These are phyloP conservation scores for Orbilia brochopaga DNA, from an alignment of 2,329 filamentous ascomycete genomes.

Conservation along the genomic window DNA sequence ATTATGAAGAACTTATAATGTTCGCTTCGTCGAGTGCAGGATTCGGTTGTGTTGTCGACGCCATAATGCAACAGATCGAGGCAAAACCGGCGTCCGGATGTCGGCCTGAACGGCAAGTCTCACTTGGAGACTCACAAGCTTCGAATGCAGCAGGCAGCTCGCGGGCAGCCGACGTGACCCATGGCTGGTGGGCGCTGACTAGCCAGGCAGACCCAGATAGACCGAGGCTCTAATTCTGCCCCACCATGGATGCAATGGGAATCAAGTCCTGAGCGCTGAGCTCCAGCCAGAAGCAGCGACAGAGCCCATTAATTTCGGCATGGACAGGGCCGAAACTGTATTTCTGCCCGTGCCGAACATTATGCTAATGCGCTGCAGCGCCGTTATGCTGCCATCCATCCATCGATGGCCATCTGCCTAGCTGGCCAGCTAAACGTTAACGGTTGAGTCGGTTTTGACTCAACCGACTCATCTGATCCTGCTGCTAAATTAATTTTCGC, in stretches of 20 bases:
- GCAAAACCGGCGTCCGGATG: constrained; percentile 18
- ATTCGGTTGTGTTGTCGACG: constrained; percentile 36
- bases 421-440: no score
- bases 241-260: constrained; percentile 24
- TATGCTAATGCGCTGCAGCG: no score
- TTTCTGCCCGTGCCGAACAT: no score
- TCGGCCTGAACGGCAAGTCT: constrained; percentile 24
- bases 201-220: constrained; percentile 12
- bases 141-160: not conserved
- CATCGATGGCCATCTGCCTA: no score
- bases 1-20: no score
- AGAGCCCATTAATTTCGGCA: not conserved
- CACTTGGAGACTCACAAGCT: constrained; percentile 24
- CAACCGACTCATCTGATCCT: no score
- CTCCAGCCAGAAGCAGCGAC: not conserved
- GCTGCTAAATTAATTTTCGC: not conserved
- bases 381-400: no score
- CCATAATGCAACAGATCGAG: constrained; percentile 39
- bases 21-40: not conserved
- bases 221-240: constrained; percentile 33
- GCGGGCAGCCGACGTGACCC: no score
- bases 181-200: constrained; percentile 18
- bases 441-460: no score
- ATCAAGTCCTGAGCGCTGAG: constrained; percentile 25
- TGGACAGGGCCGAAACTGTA: not conserved